A percentile compares a stretch with the other conserved stretches of the same genome.
phyloP scores from a whole-genome alignment of 2,329 filamentous ascomycete species.

The Fusarium clavum region DNA sequence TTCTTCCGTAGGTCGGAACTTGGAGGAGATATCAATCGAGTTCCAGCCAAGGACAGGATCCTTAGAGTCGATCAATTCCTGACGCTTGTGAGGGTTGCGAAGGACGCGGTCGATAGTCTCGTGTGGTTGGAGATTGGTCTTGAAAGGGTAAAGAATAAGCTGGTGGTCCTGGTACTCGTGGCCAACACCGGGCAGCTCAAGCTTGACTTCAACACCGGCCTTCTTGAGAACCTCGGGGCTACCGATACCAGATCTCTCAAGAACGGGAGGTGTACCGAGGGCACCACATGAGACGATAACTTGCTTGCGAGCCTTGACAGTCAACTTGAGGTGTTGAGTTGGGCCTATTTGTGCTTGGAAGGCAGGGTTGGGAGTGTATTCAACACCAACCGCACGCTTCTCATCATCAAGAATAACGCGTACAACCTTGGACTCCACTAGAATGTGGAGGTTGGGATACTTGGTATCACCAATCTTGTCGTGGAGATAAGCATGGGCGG shows the following conservation, averaged over 20 bases:
- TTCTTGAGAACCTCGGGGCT: slow-evolving; percentile 59
- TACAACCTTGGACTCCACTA: slow-evolving; percentile 67
- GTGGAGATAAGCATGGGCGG: slow-evolving; percentile 62
- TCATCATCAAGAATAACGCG: slow-evolving; percentile 64
- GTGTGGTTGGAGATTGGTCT: slow-evolving; percentile 44
- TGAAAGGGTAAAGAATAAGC: slow-evolving; percentile 64
- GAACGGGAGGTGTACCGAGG: slow-evolving; percentile 64
- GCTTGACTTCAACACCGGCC: slow-evolving; percentile 59
- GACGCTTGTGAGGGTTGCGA: slow-evolving; percentile 59
- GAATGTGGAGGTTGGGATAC: slow-evolving; percentile 69
- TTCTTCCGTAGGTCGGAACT: slow-evolving; percentile 64
- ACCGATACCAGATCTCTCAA: slow-evolving; percentile 74
- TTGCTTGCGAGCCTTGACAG: slow-evolving; percentile 46
- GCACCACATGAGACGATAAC: slow-evolving; percentile 58
- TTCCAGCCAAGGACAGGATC: slow-evolving; percentile 69
- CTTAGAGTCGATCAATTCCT: slow-evolving; percentile 58
- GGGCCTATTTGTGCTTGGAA: slow-evolving; percentile 36
- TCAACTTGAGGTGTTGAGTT: slow-evolving; percentile 23
- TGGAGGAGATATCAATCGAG: slow-evolving; percentile 64
- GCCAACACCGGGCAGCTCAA: slow-evolving; percentile 65
- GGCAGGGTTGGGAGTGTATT: slow-evolving; percentile 61
- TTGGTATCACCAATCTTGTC: slow-evolving; percentile 49
- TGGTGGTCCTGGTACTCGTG: slow-evolving; percentile 68
- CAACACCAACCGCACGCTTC: slow-evolving; percentile 67
- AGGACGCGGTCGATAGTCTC: slow-evolving; percentile 64